Conservation (phyloP, 129 eudicot genomes). For the Deinandra increscens region DNA sequence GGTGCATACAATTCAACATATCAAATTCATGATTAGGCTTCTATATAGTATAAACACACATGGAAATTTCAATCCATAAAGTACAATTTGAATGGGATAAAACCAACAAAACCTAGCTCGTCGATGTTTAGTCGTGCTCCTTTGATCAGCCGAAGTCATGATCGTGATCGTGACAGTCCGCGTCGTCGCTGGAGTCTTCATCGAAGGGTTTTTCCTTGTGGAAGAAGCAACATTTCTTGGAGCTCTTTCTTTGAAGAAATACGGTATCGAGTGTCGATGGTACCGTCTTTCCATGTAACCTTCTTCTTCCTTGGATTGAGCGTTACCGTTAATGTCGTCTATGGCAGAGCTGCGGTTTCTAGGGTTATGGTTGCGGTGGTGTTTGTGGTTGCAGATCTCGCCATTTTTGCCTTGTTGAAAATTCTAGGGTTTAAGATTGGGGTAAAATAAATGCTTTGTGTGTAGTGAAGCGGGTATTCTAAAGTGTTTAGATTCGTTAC, state of each 20-base stretch:
- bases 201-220: slow-evolving; percentile 83
- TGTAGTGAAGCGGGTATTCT: neutral
- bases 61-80: neutral
- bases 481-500: too few relatives aligned
- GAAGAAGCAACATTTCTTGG: slow-evolving; percentile 89
- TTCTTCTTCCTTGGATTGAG: slow-evolving; percentile 88
- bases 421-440: slow-evolving; percentile 33
- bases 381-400: slow-evolving; percentile 39
- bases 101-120: slow-evolving; percentile 30
- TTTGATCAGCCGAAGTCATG: slow-evolving; percentile 34
- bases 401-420: slow-evolving; percentile 32
- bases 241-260: slow-evolving; percentile 74
- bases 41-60: slow-evolving; percentile 1
- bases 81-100: neutral
- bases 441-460: slow-evolving; percentile 10
- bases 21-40: slow-evolving; percentile 10
- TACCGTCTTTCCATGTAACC: slow-evolving; percentile 94
- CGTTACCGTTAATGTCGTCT: slow-evolving; percentile 53
- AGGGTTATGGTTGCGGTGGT: slow-evolving; percentile 54
- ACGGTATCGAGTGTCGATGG: slow-evolving; percentile 85
- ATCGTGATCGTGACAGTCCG: slow-evolving; percentile 15
- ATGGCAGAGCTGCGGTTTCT: slow-evolving; percentile 38
- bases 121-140: slow-evolving; percentile 29
- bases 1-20: slow-evolving; percentile 17
- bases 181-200: slow-evolving; percentile 80